Evolutionary conservation across 139 green algal species (phyloP).

Genomic region (Chlorella sp.): DNA sequence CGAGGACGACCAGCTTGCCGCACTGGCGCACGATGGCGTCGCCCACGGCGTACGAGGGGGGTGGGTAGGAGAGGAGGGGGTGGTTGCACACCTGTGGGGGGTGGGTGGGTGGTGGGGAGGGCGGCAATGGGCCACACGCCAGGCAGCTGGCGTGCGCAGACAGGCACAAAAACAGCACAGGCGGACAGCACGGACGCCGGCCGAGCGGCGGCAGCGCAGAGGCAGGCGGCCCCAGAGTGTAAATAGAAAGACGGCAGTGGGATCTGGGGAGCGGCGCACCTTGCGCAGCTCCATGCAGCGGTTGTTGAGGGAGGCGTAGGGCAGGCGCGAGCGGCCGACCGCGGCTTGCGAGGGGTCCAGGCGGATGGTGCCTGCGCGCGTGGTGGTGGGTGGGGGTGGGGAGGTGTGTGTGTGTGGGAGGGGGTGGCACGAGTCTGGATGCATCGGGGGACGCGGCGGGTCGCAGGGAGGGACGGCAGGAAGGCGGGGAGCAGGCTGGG

Average conservation of each 20-base stretch:
- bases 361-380: conserved; percentile 77
- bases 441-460: no score
- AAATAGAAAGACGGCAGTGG: neutral
- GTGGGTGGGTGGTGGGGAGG: neutral
- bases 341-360: conserved; percentile 64
- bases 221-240: neutral
- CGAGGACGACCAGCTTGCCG: conserved; percentile 92
- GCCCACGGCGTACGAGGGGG: conserved; percentile 40
- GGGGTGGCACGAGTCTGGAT: no score
- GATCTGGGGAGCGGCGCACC: conserved; percentile 18
- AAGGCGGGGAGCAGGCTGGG: no score
- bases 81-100: conserved; percentile 91
- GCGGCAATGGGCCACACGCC: neutral
- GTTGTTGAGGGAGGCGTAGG: conserved; percentile 86
- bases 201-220: neutral
- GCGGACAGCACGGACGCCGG: no score
- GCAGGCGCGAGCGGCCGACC: conserved; percentile 46
- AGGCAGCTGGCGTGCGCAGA: neutral
- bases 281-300: conserved; percentile 96
- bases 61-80: conserved; percentile 86
- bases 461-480: no score
- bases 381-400: no score
- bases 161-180: no score
- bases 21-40: conserved; percentile 72
- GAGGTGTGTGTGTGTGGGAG: no score